A percentile compares a stretch with the other conserved stretches of the same genome.
phyloP scores from a whole-genome alignment of 2,329 filamentous ascomycete genomes.

The Aspergillus costaricaensis region DNA sequence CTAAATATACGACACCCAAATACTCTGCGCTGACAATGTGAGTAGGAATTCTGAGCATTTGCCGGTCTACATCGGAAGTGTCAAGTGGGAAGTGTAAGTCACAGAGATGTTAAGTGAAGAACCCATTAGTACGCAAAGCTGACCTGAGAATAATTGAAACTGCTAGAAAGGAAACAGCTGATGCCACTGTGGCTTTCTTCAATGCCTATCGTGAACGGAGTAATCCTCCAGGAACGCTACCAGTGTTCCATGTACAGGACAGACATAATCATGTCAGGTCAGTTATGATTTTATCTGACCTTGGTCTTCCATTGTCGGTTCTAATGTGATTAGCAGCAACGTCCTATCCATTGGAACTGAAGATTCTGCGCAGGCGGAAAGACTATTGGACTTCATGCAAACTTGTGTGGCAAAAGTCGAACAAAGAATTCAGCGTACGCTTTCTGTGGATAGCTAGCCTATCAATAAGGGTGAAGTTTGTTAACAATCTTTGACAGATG shows the following conservation, averaged over 20 bases:
- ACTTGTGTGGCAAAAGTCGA: not conserved
- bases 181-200: constrained; percentile 8
- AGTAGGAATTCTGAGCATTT: not conserved
- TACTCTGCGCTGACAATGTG: not conserved
- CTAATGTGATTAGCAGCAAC: not conserved
- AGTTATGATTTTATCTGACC: not conserved
- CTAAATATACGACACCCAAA: no score
- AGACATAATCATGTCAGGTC: constrained; percentile 8
- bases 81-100: constrained; percentile 13
- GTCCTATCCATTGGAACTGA: constrained; percentile 6
- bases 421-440: no score
- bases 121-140: not conserved
- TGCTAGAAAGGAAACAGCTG: constrained; percentile 2
- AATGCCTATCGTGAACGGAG: constrained; percentile 8
- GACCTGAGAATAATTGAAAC: not conserved
- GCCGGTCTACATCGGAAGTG: constrained; percentile 9
- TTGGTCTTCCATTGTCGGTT: not conserved
- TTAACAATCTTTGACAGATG: no score
- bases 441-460: no score
- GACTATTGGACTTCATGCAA: not conserved
- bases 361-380: not conserved
- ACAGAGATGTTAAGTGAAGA: not conserved
- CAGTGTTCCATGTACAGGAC: constrained; percentile 3
- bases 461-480: no score
- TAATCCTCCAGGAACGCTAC: not conserved